Evolutionary conservation across 176 grass and related monocot genomes (phyloP).

Genomic region (Aegilops sharonensis): DNA sequence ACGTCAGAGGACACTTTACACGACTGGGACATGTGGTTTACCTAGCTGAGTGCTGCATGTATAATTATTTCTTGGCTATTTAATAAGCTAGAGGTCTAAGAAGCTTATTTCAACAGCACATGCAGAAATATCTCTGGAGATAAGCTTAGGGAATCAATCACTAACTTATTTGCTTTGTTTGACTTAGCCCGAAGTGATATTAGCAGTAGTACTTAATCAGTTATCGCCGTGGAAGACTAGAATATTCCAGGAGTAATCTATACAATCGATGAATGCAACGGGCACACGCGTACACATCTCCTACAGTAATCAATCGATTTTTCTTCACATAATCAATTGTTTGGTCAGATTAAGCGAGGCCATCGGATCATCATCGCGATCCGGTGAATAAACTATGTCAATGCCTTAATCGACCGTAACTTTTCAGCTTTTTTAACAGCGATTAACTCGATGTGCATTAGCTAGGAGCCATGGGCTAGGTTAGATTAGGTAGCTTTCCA

Average conservation of each 20-base stretch:
- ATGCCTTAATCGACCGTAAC: not conserved
- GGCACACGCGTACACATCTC: not conserved
- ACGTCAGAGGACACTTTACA: not conserved
- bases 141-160: not conserved
- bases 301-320: not conserved
- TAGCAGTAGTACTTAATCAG: not conserved
- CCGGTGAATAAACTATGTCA: not conserved
- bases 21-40: conserved; percentile 15
- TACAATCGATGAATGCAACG: not conserved
- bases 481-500: conserved; percentile 9
- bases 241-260: not conserved
- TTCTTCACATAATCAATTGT: not conserved
- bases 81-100: not conserved
- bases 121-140: conserved; percentile 2
- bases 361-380: not conserved
- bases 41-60: not conserved
- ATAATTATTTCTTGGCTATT: not conserved
- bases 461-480: not conserved
- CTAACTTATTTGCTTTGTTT: not conserved
- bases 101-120: conserved; percentile 3
- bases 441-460: not conserved
- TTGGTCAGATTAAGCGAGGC: not conserved
- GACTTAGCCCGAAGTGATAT: not conserved
- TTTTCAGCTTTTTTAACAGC: not conserved
- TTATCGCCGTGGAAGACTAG: not conserved